phyloP scores from a whole-genome alignment of 176 grass and related monocot genomes.

The Oryza coarctata region DNA sequence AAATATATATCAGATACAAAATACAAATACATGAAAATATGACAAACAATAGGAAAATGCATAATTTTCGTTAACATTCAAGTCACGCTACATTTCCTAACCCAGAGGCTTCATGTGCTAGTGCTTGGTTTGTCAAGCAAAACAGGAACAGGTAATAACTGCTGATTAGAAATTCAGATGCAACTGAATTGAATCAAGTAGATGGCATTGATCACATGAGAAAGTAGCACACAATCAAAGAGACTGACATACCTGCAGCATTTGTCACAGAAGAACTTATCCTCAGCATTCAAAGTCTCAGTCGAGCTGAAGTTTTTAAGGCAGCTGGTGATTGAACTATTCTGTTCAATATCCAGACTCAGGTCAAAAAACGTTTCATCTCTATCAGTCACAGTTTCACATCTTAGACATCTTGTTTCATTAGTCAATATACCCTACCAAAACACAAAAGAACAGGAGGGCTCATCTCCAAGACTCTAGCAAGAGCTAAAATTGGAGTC shows the following conservation, averaged over 20 bases:
- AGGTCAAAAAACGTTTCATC: slow-evolving; percentile 99
- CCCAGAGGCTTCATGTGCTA: not conserved
- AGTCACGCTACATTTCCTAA: not conserved
- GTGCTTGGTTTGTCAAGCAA: not conserved
- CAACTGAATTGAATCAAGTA: not conserved
- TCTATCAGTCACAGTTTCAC: slow-evolving; percentile 97
- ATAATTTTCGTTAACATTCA: not conserved
- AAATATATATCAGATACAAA: not conserved
- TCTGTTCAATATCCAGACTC: slow-evolving; percentile 96
- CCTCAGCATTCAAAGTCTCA: slow-evolving; percentile 93
- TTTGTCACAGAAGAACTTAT: slow-evolving; percentile 99
- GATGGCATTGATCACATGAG: not conserved
- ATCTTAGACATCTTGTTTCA: slow-evolving; percentile 90
- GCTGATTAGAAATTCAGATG: not conserved
- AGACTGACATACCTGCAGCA: slow-evolving; percentile 71
- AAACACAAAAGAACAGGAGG: slow-evolving; percentile 22
- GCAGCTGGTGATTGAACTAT: slow-evolving; percentile 97
- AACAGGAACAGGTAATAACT: slow-evolving; percentile 3
- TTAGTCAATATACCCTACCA: slow-evolving; percentile 92
- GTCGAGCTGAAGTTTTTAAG: slow-evolving; percentile 99
- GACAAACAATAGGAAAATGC: not conserved
- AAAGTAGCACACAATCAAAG: not conserved
- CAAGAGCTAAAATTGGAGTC: slow-evolving; percentile 12
- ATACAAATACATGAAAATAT: not conserved
- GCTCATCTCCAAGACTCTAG: slow-evolving; percentile 16